phyloP scores from a whole-genome alignment of 2,329 filamentous ascomycete genomes.

The Nothophaeocryptopus gaeumannii region DNA sequence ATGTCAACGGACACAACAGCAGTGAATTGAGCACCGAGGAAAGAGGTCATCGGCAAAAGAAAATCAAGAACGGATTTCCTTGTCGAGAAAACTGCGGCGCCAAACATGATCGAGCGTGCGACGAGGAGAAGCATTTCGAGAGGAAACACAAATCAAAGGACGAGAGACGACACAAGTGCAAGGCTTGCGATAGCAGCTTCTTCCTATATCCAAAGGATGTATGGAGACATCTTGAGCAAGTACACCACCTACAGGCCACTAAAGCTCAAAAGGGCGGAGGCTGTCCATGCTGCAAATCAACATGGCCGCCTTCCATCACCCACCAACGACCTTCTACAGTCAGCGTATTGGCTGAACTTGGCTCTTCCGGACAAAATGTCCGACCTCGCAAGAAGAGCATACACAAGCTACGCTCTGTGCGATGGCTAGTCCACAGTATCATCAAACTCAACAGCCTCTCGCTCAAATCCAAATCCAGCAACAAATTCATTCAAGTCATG shows the following conservation, averaged over 20 bases:
- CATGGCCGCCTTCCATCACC: not conserved
- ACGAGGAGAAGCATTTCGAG: slow-evolving; percentile 14
- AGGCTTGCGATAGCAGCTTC: not conserved
- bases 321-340: not conserved
- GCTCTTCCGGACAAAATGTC: not conserved
- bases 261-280: not conserved
- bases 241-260: not conserved
- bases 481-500: too few species aligned
- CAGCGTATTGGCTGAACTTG: not conserved
- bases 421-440: too few species aligned
- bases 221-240: slow-evolving; percentile 11
- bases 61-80: slow-evolving; percentile 7
- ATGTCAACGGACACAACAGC: not conserved
- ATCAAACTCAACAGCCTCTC: too few species aligned
- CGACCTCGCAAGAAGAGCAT: not conserved
- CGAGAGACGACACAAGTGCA: slow-evolving; percentile 4
- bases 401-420: not conserved
- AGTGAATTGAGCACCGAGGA: not conserved
- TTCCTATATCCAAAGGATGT: slow-evolving; percentile 19
- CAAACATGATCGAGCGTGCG: slow-evolving; percentile 11
- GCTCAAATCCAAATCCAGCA: too few species aligned
- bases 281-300: not conserved
- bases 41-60: slow-evolving; percentile 6
- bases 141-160: slow-evolving; percentile 4
- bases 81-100: slow-evolving; percentile 5